phyloP scores from a whole-genome alignment of 2,329 filamentous ascomycete genomes.

The Hypomyces perniciosus region DNA sequence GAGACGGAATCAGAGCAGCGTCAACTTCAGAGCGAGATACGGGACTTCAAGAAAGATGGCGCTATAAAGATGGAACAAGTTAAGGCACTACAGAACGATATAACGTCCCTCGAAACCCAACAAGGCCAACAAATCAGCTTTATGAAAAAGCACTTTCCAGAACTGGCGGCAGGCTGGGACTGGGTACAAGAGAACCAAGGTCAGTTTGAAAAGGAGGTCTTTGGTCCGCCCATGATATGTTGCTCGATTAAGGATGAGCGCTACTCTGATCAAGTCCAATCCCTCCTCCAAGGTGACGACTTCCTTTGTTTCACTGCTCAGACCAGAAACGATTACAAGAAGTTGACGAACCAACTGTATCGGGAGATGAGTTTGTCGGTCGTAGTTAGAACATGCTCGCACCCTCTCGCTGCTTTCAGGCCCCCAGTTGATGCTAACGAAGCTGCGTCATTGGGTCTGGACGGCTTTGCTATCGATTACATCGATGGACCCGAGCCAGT shows the following conservation, averaged over 20 bases:
- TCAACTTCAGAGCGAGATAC: slow-evolving; percentile 33
- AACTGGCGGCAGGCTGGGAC: slow-evolving; percentile 66
- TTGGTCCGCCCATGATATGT: slow-evolving; percentile 72
- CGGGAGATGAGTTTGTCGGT: slow-evolving; percentile 61
- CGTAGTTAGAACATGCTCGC: slow-evolving; percentile 59
- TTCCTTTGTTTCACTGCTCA: slow-evolving; percentile 71
- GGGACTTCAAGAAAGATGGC: slow-evolving; percentile 38
- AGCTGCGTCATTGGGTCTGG: slow-evolving; percentile 57
- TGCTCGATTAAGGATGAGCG: slow-evolving; percentile 71
- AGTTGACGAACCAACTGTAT: slow-evolving; percentile 61
- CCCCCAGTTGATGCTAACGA: slow-evolving; percentile 51
- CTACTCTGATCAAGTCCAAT: slow-evolving; percentile 53
- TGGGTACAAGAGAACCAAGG: slow-evolving; percentile 72
- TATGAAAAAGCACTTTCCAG: slow-evolving; percentile 53
- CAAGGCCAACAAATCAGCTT: slow-evolving; percentile 66
- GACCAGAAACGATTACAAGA: slow-evolving; percentile 66
- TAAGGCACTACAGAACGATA: slow-evolving; percentile 37
- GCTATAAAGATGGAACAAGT: slow-evolving; percentile 34
- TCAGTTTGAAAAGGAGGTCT: slow-evolving; percentile 68
- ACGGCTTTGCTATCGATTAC: slow-evolving; percentile 74
- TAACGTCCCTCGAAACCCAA: slow-evolving; percentile 62
- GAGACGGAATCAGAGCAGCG: slow-evolving; percentile 42
- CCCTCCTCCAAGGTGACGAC: slow-evolving; percentile 45
- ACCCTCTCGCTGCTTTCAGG: slow-evolving; percentile 48
- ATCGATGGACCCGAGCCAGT: slow-evolving; percentile 77